phyloP scores from a whole-genome alignment of 192 early-diverging fungal species.

The Funneliformis mosseae region DNA sequence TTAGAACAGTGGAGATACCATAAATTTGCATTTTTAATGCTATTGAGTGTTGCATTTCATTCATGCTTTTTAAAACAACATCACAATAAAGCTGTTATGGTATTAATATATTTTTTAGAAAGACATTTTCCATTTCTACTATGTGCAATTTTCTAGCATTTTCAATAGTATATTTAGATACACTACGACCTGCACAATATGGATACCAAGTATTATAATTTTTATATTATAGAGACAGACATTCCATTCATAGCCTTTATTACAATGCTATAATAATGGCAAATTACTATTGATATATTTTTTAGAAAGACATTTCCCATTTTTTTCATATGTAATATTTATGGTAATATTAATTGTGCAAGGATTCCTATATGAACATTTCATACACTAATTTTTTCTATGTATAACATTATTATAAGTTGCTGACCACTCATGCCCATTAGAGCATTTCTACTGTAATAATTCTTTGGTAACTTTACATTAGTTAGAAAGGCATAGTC shows the following conservation, averaged over 20 bases:
- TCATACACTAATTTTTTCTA: conserved; percentile 10
- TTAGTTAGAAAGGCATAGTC: conserved; percentile 16
- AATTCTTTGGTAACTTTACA: conserved; percentile 21
- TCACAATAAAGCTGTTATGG: conserved; percentile 18
- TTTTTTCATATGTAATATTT: too few species aligned
- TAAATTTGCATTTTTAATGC: conserved; percentile 28
- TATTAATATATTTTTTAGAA: conserved; percentile 29
- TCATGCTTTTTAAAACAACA: conserved; percentile 22
- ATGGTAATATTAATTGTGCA: background rate
- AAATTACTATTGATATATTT: too few species aligned
- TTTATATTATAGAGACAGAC: conserved; percentile 11
- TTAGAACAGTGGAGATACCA: conserved; percentile 14
- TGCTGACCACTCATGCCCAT: conserved; percentile 16
- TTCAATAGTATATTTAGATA: conserved; percentile 17
- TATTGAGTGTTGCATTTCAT: conserved; percentile 25
- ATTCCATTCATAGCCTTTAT: too few species aligned
- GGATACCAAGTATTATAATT: conserved; percentile 18
- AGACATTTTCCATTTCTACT: conserved; percentile 21
- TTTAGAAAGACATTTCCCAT: too few species aligned
- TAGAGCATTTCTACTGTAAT: conserved; percentile 21
- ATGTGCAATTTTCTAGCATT: conserved; percentile 26
- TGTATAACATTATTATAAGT: conserved; percentile 24
- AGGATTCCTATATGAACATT: conserved; percentile 13
- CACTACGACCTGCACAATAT: conserved; percentile 10
- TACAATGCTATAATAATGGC: too few species aligned